Evolutionary conservation across 176 grass and related monocot genomes (phyloP), one percentile per base, ranked within the genome.

Genomic region (Zea mays): DNA sequence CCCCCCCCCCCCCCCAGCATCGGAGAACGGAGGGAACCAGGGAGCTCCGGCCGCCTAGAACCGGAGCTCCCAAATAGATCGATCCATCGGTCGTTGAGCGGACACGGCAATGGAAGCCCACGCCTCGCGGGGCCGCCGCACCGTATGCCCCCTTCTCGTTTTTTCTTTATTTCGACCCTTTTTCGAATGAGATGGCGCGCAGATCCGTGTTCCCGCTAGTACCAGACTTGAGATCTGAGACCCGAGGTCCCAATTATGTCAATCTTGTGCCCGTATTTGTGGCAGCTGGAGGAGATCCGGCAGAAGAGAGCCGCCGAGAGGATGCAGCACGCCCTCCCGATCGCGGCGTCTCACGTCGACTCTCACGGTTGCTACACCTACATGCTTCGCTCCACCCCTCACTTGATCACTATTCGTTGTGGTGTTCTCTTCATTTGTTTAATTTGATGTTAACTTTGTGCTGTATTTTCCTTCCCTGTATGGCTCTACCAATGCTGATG

Each of bases 241-340:
- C 69, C 40, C 62, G 36, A 74, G 62, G 51, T 49, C 6, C 44
- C 62, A 60, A 69, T 79, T 64, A 33, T 41, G 49, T 60, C 62
- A 7, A 7, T 58, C 20, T 13, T 20, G 58, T 35, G 43, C 17
- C 38, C 37, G 11, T 55, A 1, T 62, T 47, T 79, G 3, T 82
- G 60, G 73, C 69, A 94, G 86, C 82, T 94, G 80, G 91, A 97
- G 44, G 94, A 97, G 77, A 97, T 97, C 85, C 84, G 86, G 44
- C 94, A 97, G 79, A 97, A 97, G 88, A 88, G 93, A 84, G 94
- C 91, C 10, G 77, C 85, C 48, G 89, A 92, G 68, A 91, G 85
- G 79, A 70, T 90, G 67, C 88, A 81, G 46, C 75, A 82, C 57
- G 69, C 55, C 56, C 74, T 75, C 52, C 71, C 80, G 14, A 62